Percentiles rank a stretch among this genome's conserved stretches.
These are phyloP conservation scores for Colletotrichum shisoi DNA, from an alignment of 2,329 filamentous ascomycete species.

Conservation along the genomic window DNA sequence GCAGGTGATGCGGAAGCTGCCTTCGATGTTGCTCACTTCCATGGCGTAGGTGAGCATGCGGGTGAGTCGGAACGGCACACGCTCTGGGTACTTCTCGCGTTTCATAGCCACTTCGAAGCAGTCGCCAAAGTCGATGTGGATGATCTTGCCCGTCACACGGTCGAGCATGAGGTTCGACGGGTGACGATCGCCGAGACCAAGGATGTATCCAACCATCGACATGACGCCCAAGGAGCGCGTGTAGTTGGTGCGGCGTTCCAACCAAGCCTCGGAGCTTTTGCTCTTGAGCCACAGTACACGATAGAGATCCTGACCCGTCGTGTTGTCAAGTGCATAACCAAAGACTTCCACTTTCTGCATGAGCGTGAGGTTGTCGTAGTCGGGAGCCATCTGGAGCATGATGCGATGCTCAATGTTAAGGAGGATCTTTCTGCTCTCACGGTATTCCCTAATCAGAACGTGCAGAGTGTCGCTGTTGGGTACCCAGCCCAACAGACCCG, in stretches of 20 bases:
- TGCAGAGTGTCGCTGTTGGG: conserved; percentile 97
- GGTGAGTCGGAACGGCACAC: conserved; percentile 96
- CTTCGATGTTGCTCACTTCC: conserved; percentile 99
- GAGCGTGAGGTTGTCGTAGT: conserved; percentile 96
- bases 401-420: conserved; percentile 99
- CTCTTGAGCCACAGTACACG: conserved; percentile 98
- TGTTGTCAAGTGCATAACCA: conserved; percentile 98
- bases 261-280: conserved; percentile 96
- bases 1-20: conserved; percentile 96
- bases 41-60: conserved; percentile 99
- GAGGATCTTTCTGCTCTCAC: conserved; percentile 94
- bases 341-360: conserved; percentile 99
- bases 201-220: conserved; percentile 99
- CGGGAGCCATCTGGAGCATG: conserved; percentile 99
- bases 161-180: conserved; percentile 98
- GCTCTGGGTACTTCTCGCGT: conserved; percentile 97
- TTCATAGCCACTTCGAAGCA: conserved; percentile 99
- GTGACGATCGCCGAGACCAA: conserved; percentile 94
- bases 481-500: conserved; percentile 93
- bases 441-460: conserved; percentile 95
- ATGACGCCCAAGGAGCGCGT: conserved; percentile 96
- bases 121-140: conserved; percentile 99
- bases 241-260: conserved; percentile 98
- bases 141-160: conserved; percentile 91
- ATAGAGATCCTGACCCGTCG: conserved; percentile 97